Evolutionary conservation across 768 basidiomycete genomes (phyloP).

Genomic region (Lentinus brumalis): DNA sequence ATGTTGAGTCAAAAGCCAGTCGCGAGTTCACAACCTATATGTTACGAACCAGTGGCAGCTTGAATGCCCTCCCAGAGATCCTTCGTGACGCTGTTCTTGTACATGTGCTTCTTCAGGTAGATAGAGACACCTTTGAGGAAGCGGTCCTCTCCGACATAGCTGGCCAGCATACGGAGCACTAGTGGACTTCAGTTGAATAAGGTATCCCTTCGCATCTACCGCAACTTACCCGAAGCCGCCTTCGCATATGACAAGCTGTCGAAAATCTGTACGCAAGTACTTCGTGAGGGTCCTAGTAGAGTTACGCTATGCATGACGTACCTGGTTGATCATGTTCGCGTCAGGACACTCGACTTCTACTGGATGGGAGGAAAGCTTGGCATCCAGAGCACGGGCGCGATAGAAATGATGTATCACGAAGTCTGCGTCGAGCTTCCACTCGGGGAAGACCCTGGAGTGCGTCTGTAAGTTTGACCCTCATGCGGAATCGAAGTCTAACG

Average conservation of each 20-base stretch:
- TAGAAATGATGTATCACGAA: constrained; percentile 81
- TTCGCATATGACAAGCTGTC: constrained; percentile 88
- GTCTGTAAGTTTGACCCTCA: neutral
- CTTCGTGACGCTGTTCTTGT: constrained; percentile 79
- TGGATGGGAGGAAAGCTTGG: constrained; percentile 87
- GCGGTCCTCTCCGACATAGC: constrained; percentile 83
- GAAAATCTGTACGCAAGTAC: constrained; percentile 62
- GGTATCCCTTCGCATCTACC: neutral
- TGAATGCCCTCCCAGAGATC: constrained; percentile 89
- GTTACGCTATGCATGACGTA: constrained; percentile 23
- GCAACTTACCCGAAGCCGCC: constrained; percentile 64
- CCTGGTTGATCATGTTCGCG: constrained; percentile 81
- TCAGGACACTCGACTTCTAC: constrained; percentile 94
- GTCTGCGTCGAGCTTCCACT: constrained; percentile 82
- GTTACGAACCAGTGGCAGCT: constrained; percentile 56
- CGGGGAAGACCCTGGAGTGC: constrained; percentile 65
- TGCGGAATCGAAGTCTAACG: neutral
- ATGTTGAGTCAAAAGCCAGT: neutral
- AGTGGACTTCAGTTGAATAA: neutral
- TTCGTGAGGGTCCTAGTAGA: too few relatives aligned
- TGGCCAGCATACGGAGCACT: constrained; percentile 94
- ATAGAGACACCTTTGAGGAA: constrained; percentile 89
- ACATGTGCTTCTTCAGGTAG: constrained; percentile 89
- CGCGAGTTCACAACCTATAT: neutral
- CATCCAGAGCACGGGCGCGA: constrained; percentile 79